Percentiles rank a stretch among this genome's conserved stretches.
Evolutionary conservation across 306 rosid species (phyloP).

Genomic region (Malus orientalis): DNA sequence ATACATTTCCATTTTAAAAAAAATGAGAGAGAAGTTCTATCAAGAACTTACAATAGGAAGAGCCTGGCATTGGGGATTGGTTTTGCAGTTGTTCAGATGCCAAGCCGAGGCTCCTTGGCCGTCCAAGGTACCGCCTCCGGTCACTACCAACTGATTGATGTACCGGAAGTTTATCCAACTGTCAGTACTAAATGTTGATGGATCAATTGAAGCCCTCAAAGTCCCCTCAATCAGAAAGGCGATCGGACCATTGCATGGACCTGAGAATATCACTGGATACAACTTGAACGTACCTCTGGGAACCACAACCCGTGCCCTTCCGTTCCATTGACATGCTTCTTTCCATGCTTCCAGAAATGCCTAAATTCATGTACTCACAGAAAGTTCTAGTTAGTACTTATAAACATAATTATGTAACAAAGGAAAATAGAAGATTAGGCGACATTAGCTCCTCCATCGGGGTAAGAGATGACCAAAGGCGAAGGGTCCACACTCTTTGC

Average conservation of each 20-base stretch:
- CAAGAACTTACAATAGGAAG: slow-evolving; percentile 33
- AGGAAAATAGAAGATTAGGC: not conserved
- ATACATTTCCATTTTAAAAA: not conserved
- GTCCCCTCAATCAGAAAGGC: slow-evolving; percentile 30
- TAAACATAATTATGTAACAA: not conserved
- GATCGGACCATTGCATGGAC: slow-evolving; percentile 43
- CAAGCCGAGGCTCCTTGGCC: slow-evolving; percentile 52
- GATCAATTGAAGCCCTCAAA: slow-evolving; percentile 38
- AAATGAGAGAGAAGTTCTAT: not conserved
- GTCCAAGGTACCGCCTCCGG: slow-evolving; percentile 51
- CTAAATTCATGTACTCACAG: not conserved
- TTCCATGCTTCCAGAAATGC: slow-evolving; percentile 35
- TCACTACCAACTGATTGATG: slow-evolving; percentile 19
- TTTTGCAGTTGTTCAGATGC: slow-evolving; percentile 27
- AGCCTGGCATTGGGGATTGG: slow-evolving; percentile 18
- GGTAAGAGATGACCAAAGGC: not conserved
- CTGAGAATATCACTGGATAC: slow-evolving; percentile 23
- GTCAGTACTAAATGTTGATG: not conserved
- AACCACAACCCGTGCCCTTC: slow-evolving; percentile 21
- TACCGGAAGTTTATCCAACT: slow-evolving; percentile 51
- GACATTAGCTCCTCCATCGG: not conserved
- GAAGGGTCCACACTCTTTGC: not conserved
- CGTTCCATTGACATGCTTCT: slow-evolving; percentile 31
- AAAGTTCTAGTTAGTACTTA: not conserved
- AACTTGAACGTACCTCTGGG: slow-evolving; percentile 41